These are phyloP conservation scores for Dentipellis fragilis DNA, from an alignment of 768 basidiomycete species.

Conservation along the genomic window DNA sequence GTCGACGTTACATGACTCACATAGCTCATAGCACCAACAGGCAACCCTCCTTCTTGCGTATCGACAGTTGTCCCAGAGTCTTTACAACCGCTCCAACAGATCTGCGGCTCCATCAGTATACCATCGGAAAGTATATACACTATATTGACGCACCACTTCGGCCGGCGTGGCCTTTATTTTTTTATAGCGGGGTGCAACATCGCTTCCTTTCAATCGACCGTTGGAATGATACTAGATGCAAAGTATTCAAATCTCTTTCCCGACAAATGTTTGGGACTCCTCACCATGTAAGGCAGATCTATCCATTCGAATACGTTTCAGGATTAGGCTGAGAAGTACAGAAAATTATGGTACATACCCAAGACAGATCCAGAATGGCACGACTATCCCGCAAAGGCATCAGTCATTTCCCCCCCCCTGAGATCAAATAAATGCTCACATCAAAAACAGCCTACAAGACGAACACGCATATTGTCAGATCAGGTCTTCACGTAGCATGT, in stretches of 20 bases:
- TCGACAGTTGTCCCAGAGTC: conserved; percentile 10
- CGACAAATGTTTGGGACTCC: background rate
- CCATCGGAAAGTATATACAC: background rate
- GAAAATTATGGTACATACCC: conserved; percentile 13
- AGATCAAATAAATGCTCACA: conserved; percentile 1
- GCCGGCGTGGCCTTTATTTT: conserved; percentile 8
- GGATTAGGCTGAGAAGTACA: background rate
- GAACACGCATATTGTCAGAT: background rate
- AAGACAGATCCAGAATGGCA: conserved; percentile 35
- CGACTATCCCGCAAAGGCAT: conserved; percentile 14
- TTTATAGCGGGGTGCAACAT: background rate
- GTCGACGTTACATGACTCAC: background rate
- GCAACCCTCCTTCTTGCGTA: conserved; percentile 3
- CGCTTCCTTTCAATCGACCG: conserved; percentile 5
- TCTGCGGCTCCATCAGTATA: background rate
- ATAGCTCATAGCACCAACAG: conserved; percentile 15
- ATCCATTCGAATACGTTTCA: background rate
- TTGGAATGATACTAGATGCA: conserved; percentile 11
- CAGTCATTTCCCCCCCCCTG: background rate
- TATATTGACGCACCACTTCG: conserved; percentile 4
- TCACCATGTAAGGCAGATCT: conserved; percentile 9
- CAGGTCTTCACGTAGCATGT: background rate
- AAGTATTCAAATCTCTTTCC: background rate
- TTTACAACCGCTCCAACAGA: conserved; percentile 14
- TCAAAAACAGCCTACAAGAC: conserved; percentile 11